phyloP scores from a whole-genome alignment of 2,329 filamentous ascomycete species.

The Grosmannia huntii region DNA sequence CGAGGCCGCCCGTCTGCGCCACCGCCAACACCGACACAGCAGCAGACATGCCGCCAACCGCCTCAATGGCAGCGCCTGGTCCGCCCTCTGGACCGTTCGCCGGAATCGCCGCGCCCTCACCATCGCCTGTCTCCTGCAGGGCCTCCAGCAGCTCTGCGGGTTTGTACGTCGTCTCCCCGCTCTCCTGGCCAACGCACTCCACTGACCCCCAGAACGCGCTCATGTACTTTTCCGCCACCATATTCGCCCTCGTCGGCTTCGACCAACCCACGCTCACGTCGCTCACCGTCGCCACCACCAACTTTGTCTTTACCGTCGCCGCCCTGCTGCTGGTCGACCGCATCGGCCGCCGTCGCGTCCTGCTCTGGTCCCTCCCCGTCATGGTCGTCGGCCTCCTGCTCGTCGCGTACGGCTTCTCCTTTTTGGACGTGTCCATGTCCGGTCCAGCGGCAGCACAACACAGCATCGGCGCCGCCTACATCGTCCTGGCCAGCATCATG shows the following conservation, averaged over 20 bases:
- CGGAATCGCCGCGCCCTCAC: slow-evolving; percentile 63
- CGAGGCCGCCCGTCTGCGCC: slow-evolving; percentile 34
- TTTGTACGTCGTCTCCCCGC: slow-evolving; percentile 39
- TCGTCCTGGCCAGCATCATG: slow-evolving; percentile 65
- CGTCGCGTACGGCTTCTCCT: slow-evolving; percentile 60
- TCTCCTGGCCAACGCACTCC: not conserved
- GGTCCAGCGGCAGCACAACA: not conserved
- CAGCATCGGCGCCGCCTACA: slow-evolving; percentile 21
- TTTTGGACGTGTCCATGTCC: slow-evolving; percentile 33
- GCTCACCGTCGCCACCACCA: slow-evolving; percentile 66
- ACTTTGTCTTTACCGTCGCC: slow-evolving; percentile 65
- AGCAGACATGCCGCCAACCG: no score
- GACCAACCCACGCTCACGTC: slow-evolving; percentile 67
- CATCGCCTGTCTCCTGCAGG: slow-evolving; percentile 80
- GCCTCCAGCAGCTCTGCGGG: slow-evolving; percentile 76
- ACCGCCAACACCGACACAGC: not conserved
- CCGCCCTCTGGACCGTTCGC: slow-evolving; percentile 40
- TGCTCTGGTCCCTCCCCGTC: slow-evolving; percentile 71
- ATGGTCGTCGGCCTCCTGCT: slow-evolving; percentile 65
- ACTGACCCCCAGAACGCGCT: slow-evolving; percentile 54
- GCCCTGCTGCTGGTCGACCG: slow-evolving; percentile 68
- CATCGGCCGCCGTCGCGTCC: slow-evolving; percentile 64
- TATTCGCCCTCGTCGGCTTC: slow-evolving; percentile 68
- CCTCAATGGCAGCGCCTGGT: slow-evolving; percentile 34
- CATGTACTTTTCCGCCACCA: slow-evolving; percentile 84